Conservation (phyloP, 1,284 basidiomycete genomes). For the Neolentinus lepideus region DNA sequence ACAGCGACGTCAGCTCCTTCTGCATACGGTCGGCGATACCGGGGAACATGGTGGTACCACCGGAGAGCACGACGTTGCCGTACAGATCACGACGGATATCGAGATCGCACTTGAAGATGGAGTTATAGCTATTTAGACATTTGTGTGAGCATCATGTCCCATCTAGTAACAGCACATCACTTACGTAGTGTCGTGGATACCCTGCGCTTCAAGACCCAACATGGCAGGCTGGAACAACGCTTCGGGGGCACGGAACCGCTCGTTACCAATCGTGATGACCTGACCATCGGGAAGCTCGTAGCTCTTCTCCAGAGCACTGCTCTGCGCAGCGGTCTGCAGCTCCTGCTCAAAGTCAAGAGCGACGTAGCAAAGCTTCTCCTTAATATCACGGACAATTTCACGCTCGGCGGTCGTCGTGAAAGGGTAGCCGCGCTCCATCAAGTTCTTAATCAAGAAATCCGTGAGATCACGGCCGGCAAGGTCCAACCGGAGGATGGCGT, state of each 20-base stretch:
- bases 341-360: conserved; percentile 97
- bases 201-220: conserved; percentile 87
- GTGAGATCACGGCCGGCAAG: conserved; percentile 95
- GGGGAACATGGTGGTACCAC: conserved; percentile 97
- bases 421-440: conserved; percentile 91
- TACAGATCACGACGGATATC: conserved; percentile 88
- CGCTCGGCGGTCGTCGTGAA: conserved; percentile 94
- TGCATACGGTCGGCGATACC: conserved; percentile 98
- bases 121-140: conserved; percentile 66
- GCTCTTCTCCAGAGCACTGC: conserved; percentile 89
- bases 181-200: conserved; percentile 94
- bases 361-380: conserved; percentile 98
- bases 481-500: conserved; percentile 93
- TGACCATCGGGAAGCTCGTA: conserved; percentile 97
- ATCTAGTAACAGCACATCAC: conserved; percentile 16
- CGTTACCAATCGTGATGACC: conserved; percentile 95
- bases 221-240: conserved; percentile 96
- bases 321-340: conserved; percentile 88
- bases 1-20: conserved; percentile 89
- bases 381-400: conserved; percentile 97
- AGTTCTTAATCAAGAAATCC: conserved; percentile 87
- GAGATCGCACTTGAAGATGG: conserved; percentile 75
- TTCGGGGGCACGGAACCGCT: conserved; percentile 96
- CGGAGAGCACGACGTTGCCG: conserved; percentile 91
- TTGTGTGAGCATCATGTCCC: background rate